Percentiles rank a stretch among this genome's conserved stretches.
Conservation (phyloP, 2,329 filamentous ascomycete species). For the Coleophoma cylindrospora region DNA sequence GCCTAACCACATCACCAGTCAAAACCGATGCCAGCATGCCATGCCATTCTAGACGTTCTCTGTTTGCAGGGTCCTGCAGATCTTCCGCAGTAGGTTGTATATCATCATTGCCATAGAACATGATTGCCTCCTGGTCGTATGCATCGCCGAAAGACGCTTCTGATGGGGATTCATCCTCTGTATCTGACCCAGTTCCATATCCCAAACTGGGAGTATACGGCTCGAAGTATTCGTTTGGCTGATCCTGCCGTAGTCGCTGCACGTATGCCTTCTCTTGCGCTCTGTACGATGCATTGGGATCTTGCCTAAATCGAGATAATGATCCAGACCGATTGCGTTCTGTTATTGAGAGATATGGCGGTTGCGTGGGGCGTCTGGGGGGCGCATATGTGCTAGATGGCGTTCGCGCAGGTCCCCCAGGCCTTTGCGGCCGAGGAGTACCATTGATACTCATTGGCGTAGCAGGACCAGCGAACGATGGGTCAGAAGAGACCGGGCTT, state of each 20-base stretch:
- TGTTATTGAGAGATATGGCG: slow-evolving; percentile 35
- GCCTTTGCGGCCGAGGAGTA: slow-evolving; percentile 56
- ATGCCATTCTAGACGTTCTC: slow-evolving; percentile 94
- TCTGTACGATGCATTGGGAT: slow-evolving; percentile 69
- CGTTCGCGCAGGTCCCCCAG: slow-evolving; percentile 64
- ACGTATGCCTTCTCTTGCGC: slow-evolving; percentile 94
- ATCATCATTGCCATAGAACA: slow-evolving; percentile 89
- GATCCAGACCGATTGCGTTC: slow-evolving; percentile 51
- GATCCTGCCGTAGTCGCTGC: slow-evolving; percentile 81
- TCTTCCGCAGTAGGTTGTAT: slow-evolving; percentile 87
- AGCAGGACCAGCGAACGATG: slow-evolving; percentile 12
- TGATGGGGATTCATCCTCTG: slow-evolving; percentile 86
- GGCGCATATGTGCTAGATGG: slow-evolving; percentile 78
- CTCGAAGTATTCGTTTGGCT: slow-evolving; percentile 45
- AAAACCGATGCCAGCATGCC: slow-evolving; percentile 94
- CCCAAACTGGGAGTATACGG: slow-evolving; percentile 64
- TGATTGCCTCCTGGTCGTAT: slow-evolving; percentile 86
- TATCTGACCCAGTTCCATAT: slow-evolving; percentile 69
- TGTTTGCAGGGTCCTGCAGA: slow-evolving; percentile 78
- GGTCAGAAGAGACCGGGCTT: slow-evolving; percentile 8
- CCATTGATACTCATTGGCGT: slow-evolving; percentile 33
- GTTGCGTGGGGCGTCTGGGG: slow-evolving; percentile 44
- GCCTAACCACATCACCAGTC: slow-evolving; percentile 93
- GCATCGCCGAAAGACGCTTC: slow-evolving; percentile 80
- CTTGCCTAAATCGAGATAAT: slow-evolving; percentile 48